Evolutionary conservation across 176 grass and related monocot species (phyloP), one percentile per base, ranked within the genome.

Genomic region (Panicum miliaceum): DNA sequence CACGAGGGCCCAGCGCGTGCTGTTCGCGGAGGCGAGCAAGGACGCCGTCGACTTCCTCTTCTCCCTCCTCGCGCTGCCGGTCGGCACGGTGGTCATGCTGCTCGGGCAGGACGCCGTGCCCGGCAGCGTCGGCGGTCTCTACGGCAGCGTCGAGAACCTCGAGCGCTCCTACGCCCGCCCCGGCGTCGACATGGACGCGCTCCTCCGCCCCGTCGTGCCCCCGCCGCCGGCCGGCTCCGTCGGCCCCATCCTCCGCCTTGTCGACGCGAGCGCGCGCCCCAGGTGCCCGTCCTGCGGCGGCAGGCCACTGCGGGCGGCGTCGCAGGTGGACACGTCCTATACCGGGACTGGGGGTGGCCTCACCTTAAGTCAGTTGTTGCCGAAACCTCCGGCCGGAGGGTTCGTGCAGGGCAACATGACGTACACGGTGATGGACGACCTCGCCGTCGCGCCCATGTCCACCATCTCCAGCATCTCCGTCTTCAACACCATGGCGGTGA

Each of bases 361-460:
- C n/a, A n/a, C n/a, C n/a, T n/a, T n/a, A n/a, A n/a, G n/a, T n/a
- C n/a, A n/a, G n/a, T n/a, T n/a, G n/a, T n/a, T n/a, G n/a, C n/a
- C n/a, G n/a, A n/a, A n/a, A n/a, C n/a, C 45, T 13, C 35, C 0
- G 11, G 15, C 15, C 23, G 48, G n/a, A 3, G 85, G 81, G 12
- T 84, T 80, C 46, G 85, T 88, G 18, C 75, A 50, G 50, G 76
- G 71, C 23, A 26, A 68, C 45, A 48, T 89, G 71, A 86, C 72
- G 7, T 92, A 86, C 69, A 84, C 43, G 6, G 40, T 87, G 3
- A 68, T 71, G 69, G 88, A 90, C 54, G 22, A 87, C 71, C 81
- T 87, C 0, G 23, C 18, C 0, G 35, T 92, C 1, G 23, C 48
- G 1, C 83, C 86, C 29, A 84, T 89, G 79, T 89, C 90, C 1